Conservation (phyloP, 225 moss, liverwort and hornwort species). For the Pseudisothecium myosuroides region DNA sequence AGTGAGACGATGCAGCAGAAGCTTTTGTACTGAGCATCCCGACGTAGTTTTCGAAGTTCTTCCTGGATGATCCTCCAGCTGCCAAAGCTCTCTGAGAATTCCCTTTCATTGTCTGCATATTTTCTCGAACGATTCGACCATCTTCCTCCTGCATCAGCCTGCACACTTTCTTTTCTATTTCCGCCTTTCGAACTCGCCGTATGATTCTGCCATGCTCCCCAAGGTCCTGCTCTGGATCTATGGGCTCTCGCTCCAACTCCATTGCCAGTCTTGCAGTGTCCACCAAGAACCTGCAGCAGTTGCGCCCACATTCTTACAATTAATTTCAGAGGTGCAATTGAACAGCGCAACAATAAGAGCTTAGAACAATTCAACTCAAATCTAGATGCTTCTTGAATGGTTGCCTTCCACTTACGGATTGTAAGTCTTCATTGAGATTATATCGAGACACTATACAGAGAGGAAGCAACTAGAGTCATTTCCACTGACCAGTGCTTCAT, state of each 20-base stretch:
- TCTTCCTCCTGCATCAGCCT: constrained; percentile 13
- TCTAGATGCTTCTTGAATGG: background rate
- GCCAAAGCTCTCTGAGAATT: constrained; percentile 1
- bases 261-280: constrained; percentile 17
- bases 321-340: background rate
- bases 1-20: background rate
- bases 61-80: constrained; percentile 4
- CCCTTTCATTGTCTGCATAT: background rate
- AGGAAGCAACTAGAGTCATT: background rate
- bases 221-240: background rate
- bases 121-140: background rate
- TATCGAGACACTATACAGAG: background rate
- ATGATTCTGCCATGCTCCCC: background rate
- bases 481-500: background rate
- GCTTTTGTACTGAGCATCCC: background rate
- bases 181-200: background rate
- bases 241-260: constrained; percentile 9
- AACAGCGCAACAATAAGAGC: background rate
- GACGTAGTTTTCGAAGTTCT: constrained; percentile 8
- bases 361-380: background rate
- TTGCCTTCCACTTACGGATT: background rate
- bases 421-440: background rate
- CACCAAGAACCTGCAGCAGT: constrained; percentile 19
- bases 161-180: background rate
- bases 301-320: background rate